Evolutionary conservation across 31 red algal genomes (phyloP).

Genomic region (Odonthalia washingtoniensis): DNA sequence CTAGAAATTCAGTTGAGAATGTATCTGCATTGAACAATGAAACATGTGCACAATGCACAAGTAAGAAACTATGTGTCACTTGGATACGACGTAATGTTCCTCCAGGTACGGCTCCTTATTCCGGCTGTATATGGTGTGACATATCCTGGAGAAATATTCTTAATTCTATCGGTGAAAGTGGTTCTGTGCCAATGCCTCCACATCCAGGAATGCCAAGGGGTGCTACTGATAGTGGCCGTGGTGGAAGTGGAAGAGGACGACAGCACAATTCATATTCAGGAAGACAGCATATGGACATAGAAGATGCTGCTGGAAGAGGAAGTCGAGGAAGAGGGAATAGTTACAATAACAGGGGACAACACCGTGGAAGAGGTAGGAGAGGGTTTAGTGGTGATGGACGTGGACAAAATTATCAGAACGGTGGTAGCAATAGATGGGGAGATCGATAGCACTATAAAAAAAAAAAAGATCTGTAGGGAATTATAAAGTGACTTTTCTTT

Average conservation of each 20-base stretch:
- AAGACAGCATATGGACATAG: neutral
- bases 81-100: slow-evolving; percentile 48
- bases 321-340: too few relatives aligned
- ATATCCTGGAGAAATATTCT: slow-evolving; percentile 26
- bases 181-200: slow-evolving; percentile 47
- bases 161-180: slow-evolving; percentile 43
- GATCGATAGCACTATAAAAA: too few relatives aligned
- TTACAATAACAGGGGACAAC: too few relatives aligned
- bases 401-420: too few relatives aligned
- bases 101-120: slow-evolving; percentile 25
- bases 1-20: slow-evolving; percentile 28
- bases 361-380: too few relatives aligned
- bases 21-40: slow-evolving; percentile 25
- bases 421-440: too few relatives aligned
- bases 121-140: slow-evolving; percentile 81
- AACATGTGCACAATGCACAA: slow-evolving; percentile 36
- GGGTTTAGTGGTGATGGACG: too few relatives aligned
- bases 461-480: too few relatives aligned
- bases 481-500: too few relatives aligned
- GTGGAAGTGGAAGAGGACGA: neutral
- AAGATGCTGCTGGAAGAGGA: neutral
- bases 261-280: too few relatives aligned
- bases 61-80: slow-evolving; percentile 38
- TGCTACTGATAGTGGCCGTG: neutral
- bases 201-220: slow-evolving; percentile 48